Evolutionary conservation across 192 early-diverging fungal genomes (phyloP).

Genomic region (Geranomyces michiganensis): DNA sequence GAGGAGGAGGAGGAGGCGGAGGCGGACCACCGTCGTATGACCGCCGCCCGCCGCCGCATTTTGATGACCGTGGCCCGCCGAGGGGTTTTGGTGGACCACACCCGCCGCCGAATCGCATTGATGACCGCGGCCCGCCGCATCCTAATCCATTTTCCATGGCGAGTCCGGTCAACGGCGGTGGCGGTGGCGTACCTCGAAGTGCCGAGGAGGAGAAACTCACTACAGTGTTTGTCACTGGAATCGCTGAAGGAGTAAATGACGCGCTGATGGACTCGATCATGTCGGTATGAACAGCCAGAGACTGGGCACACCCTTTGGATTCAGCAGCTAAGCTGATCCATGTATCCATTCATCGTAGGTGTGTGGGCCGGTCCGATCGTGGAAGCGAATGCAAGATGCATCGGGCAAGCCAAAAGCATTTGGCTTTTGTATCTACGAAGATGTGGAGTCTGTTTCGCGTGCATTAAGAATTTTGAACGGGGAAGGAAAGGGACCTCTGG

Average conservation of each 20-base stretch:
- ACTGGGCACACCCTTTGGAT: conserved; percentile 28
- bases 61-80: background rate
- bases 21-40: conserved; percentile 10
- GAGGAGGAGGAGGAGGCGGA: too few species aligned
- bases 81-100: background rate
- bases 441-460: conserved; percentile 64
- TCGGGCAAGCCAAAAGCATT: conserved; percentile 68
- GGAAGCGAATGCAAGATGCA: conserved; percentile 71
- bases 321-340: too few species aligned
- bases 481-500: conserved; percentile 45
- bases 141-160: background rate
- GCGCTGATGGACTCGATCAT: conserved; percentile 67
- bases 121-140: background rate
- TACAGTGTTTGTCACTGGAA: conserved; percentile 71
- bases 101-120: background rate
- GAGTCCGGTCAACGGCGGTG: background rate
- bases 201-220: conserved; percentile 61
- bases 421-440: conserved; percentile 74
- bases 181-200: too few species aligned
- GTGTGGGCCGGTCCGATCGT: conserved; percentile 67
- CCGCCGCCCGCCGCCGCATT: conserved; percentile 1
- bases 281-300: conserved; percentile 42
- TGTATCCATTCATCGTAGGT: conserved; percentile 47
- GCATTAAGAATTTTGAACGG: conserved; percentile 69
- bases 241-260: conserved; percentile 70